Evolutionary conservation across 2,329 filamentous ascomycete genomes (phyloP), one percentile per base, ranked within the genome.

Genomic region (Epichloe brachyelytri): DNA sequence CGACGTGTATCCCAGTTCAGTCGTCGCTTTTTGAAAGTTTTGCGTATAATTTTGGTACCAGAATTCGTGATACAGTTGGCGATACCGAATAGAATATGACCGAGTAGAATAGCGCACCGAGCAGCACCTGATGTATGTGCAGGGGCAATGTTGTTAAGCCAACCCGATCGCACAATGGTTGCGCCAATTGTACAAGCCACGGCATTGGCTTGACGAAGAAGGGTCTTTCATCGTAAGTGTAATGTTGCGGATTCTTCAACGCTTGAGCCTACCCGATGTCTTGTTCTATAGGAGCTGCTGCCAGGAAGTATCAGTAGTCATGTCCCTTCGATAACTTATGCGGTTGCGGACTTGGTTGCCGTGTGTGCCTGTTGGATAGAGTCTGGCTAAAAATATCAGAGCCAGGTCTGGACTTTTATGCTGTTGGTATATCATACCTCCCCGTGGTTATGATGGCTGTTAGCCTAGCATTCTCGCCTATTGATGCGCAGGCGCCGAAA

Each of bases 1-100:
- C 87, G 51, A 91, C 82, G 63, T 91, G 88, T 22, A 65, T 94
- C 82, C 88, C 88, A 93, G 73, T 86, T 93, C 55, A 88, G 73
- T 43, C 68, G 68, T 62, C 76, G 78, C 51, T 84, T 86, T 77
- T 75, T 26, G 72, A 69, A 46, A 80, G 78, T 58, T 88, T 75
- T 34, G 71, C 64, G 69, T 93, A 93, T 58, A 78, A 73, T 44
- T 72, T 59, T 3, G 84, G 79, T 56, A 85, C 81, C 53, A 88
- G 64, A 51, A 71, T 62, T 44, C 68, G 72, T 36, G 85, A 89
- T 37, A 90, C 50, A 40, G 73, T 61, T 6, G 88, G 88, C 48
- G 87, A 85, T 55, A 89, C 61, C 54, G 80, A 75, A 57, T 73
- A 71, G 65, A 82, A 80, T 62, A 87, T 76, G 60, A 82, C 65